Conservation (phyloP, 1,284 basidiomycete species). For the Fomitopsis palustris region DNA sequence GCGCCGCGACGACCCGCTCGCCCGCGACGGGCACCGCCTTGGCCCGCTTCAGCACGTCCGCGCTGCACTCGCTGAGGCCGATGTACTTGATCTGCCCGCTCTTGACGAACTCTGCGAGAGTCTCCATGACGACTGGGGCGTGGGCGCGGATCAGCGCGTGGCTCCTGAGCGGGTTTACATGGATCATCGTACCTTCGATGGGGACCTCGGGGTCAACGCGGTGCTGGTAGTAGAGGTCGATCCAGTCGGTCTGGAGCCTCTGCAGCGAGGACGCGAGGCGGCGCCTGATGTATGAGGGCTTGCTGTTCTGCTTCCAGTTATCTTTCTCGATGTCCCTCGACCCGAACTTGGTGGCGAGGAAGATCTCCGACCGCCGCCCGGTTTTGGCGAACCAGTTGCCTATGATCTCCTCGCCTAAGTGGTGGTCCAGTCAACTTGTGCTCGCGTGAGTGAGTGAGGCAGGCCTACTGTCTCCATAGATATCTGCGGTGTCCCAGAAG, state of each 20-base stretch:
- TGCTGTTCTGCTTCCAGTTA: conserved; percentile 2
- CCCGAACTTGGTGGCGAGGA: conserved; percentile 37
- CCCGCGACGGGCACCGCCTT: conserved; percentile 36
- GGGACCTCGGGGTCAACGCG: conserved; percentile 24
- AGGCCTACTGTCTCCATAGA: conserved; percentile 21
- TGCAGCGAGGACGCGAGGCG: conserved; percentile 21
- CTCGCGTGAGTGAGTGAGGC: no score
- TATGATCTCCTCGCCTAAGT: neutral
- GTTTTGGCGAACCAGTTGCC: conserved; percentile 32
- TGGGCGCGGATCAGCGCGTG: neutral
- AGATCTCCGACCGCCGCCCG: conserved; percentile 37
- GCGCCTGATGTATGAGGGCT: conserved; percentile 18
- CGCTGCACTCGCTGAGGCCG: neutral
- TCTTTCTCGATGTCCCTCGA: neutral
- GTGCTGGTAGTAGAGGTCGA: conserved; percentile 31
- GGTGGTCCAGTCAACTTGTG: no score
- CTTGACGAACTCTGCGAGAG: neutral
- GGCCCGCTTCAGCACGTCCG: conserved; percentile 26
- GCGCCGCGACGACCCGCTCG: conserved; percentile 23
- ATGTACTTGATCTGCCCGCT: neutral
- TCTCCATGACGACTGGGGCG: neutral
- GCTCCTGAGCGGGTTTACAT: no score
- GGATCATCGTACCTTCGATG: conserved; percentile 4
- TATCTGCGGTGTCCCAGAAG: conserved; percentile 30
- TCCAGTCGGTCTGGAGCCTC: conserved; percentile 19